phyloP scores from a whole-genome alignment of 305 asterid genomes.

The Fraxinus latifolia region DNA sequence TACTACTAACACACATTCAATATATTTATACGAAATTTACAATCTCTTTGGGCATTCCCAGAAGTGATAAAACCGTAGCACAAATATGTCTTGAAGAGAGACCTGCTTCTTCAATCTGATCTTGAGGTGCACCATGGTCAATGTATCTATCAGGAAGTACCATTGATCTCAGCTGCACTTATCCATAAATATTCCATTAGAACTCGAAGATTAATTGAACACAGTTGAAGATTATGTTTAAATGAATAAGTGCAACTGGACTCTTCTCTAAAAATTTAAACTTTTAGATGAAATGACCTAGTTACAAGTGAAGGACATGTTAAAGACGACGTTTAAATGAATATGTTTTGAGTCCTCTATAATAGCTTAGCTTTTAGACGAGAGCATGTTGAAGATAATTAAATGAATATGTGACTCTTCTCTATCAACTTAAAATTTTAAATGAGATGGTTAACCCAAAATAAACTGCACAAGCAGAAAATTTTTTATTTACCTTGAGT shows the following conservation, averaged over 20 bases:
- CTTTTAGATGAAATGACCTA: neutral
- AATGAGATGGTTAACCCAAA: neutral
- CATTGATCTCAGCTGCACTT: constrained; percentile 65
- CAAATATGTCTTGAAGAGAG: constrained; percentile 63
- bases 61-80: constrained; percentile 42
- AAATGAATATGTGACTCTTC: neutral
- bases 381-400: neutral
- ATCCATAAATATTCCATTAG: neutral
- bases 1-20: neutral
- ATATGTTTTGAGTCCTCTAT: neutral
- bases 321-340: neutral
- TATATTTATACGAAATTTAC: neutral
- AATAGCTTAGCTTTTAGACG: neutral
- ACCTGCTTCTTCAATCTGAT: constrained; percentile 72
- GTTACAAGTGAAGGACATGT: neutral
- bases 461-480: neutral
- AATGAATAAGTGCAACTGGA: neutral
- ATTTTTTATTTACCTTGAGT: constrained; percentile 40
- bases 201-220: neutral
- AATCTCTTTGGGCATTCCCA: neutral
- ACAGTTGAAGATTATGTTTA: neutral
- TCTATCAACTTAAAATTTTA: neutral
- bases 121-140: constrained; percentile 61
- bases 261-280: neutral
- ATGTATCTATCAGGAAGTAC: constrained; percentile 67